These are phyloP conservation scores for Neckera pumila DNA, from an alignment of 225 moss, liverwort and hornwort genomes.

Conservation along the genomic window DNA sequence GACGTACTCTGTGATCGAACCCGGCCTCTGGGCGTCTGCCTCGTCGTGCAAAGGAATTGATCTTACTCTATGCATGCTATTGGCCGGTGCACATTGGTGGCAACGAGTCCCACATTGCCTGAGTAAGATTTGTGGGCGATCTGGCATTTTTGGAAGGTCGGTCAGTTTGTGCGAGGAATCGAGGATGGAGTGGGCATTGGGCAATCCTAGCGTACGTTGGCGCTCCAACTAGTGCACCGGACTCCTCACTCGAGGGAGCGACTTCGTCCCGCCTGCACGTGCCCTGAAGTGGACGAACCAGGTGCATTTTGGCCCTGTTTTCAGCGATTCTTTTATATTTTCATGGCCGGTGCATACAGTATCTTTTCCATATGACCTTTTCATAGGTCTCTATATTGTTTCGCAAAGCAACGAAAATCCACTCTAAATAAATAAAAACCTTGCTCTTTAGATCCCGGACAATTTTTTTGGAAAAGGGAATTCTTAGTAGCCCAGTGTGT, in stretches of 20 bases:
- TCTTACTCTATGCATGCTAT: neutral
- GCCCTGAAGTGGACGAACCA: neutral
- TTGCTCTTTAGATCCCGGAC: neutral
- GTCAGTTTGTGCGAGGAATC: too few species aligned
- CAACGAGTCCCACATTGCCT: neutral
- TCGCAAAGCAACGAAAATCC: neutral
- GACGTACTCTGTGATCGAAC: neutral
- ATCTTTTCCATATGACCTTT: neutral
- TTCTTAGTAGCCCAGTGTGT: neutral
- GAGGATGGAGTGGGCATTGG: too few species aligned
- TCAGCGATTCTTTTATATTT: neutral
- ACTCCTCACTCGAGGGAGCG: neutral
- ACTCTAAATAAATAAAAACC: too few species aligned
- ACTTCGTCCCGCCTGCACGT: neutral
- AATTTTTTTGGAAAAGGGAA: fast-evolving
- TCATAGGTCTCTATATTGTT: neutral
- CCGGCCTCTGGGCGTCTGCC: neutral
- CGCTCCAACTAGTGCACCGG: neutral
- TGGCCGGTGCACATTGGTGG: neutral
- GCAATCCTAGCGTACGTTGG: neutral
- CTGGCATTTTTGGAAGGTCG: neutral
- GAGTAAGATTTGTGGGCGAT: neutral
- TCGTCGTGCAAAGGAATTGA: neutral
- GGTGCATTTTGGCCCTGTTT: neutral
- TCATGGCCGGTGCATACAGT: neutral